A percentile compares a stretch with the other conserved stretches of the same genome.
Conservation (phyloP, 2,329 filamentous ascomycete species). For the Diaporthe capsici region DNA sequence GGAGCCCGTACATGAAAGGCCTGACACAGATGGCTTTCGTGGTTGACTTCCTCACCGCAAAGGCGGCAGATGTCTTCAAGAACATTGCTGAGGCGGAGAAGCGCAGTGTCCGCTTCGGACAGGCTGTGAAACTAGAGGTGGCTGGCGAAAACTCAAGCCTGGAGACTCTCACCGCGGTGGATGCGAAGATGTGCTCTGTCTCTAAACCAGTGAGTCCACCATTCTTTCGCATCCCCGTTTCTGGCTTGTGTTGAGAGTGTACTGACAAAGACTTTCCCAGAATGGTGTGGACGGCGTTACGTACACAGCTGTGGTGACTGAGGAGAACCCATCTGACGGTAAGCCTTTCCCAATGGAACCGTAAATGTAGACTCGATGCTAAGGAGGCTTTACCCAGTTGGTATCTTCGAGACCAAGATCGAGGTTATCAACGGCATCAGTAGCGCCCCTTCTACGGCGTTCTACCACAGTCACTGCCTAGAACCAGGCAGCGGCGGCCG, state of each 20-base stretch:
- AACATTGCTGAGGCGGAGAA: conserved; percentile 79
- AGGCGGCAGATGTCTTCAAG: conserved; percentile 74
- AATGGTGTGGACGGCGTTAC: conserved; percentile 49
- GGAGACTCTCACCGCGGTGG: conserved; percentile 47
- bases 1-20: conserved; percentile 62
- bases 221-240: too few relatives aligned
- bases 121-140: conserved; percentile 61
- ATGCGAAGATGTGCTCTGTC: conserved; percentile 68
- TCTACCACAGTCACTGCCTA: neutral
- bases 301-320: conserved; percentile 59
- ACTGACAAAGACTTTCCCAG: neutral
- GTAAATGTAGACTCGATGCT: neutral
- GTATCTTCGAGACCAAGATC: conserved; percentile 67
- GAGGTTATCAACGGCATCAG: conserved; percentile 73
- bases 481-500: conserved; percentile 45
- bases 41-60: conserved; percentile 68
- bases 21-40: conserved; percentile 76
- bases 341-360: neutral
- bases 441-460: conserved; percentile 54
- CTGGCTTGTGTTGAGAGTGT: neutral
- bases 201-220: conserved; percentile 51
- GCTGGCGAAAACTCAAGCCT: neutral
- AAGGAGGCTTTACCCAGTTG: neutral
- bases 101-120: conserved; percentile 77
- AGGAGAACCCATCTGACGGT: conserved; percentile 45